Percentiles rank a stretch among this genome's conserved stretches.
Evolutionary conservation across 2,329 filamentous ascomycete genomes (phyloP).

Genomic region (Lizonia empirigonia): DNA sequence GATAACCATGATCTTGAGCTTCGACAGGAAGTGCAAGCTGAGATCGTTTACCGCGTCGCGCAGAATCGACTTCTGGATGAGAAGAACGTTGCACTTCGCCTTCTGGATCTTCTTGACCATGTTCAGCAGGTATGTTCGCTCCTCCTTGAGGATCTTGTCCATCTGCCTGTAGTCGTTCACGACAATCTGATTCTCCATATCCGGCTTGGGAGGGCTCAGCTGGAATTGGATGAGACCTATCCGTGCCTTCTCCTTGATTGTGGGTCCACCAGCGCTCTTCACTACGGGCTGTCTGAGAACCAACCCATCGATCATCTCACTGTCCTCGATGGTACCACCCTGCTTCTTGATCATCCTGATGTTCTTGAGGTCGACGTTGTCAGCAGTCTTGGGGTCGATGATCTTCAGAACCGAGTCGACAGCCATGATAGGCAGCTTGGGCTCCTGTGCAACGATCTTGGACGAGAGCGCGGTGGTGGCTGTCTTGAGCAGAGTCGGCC

Average conservation of each 20-base stretch:
- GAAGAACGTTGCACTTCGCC: constrained; percentile 97
- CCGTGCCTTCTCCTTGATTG: constrained; percentile 93
- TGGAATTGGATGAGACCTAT: constrained; percentile 99
- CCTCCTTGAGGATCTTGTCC: constrained; percentile 99
- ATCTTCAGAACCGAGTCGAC: constrained; percentile 95
- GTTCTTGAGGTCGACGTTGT: constrained; percentile 96
- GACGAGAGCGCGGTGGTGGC: constrained; percentile 96
- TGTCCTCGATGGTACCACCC: constrained; percentile 97
- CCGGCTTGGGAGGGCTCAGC: constrained; percentile 95
- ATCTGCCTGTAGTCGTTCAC: constrained; percentile 99
- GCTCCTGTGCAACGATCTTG: constrained; percentile 98
- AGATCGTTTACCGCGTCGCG: constrained; percentile 97
- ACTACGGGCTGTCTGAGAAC: constrained; percentile 91
- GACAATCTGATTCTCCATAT: constrained; percentile 99
- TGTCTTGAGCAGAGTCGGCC: constrained; percentile 88
- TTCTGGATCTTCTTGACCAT: constrained; percentile 99
- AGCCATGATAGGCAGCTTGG: constrained; percentile 95
- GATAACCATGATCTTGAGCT: constrained; percentile 91
- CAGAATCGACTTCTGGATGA: constrained; percentile 98
- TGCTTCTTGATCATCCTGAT: constrained; percentile 98
- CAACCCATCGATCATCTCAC: constrained; percentile 92
- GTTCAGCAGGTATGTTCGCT: constrained; percentile 96
- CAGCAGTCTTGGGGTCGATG: constrained; percentile 92
- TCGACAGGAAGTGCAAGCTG: constrained; percentile 94
- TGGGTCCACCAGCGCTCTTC: constrained; percentile 89